phyloP scores from a whole-genome alignment of 495 filamentous ascomycete genomes.

The Talaromyces trachyspermus region DNA sequence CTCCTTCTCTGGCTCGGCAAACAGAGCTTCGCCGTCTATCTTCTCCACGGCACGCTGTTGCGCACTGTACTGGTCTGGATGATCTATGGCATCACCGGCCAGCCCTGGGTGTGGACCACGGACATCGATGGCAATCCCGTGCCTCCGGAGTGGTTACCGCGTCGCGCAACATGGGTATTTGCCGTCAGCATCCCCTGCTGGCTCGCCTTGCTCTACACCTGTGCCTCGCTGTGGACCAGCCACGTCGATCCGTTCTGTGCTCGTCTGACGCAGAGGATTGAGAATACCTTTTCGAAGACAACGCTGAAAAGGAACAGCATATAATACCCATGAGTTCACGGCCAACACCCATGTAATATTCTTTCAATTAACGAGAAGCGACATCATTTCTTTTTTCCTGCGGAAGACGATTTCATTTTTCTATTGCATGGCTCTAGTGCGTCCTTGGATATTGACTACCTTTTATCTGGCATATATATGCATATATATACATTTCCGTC shows the following conservation, averaged over 20 bases:
- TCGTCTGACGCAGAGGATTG: conserved; percentile 48
- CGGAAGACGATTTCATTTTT: neutral
- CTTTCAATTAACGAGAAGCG: too few species aligned
- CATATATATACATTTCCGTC: too few species aligned
- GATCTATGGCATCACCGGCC: conserved; percentile 50
- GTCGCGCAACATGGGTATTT: conserved; percentile 35
- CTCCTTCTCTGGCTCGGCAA: conserved; percentile 59
- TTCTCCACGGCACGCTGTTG: conserved; percentile 58
- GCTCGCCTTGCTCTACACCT: conserved; percentile 49
- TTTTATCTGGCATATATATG: too few species aligned
- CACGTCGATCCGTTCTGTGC: conserved; percentile 63
- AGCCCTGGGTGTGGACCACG: conserved; percentile 41
- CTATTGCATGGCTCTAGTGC: too few species aligned
- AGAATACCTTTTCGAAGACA: conserved; percentile 40
- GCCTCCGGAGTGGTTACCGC: conserved; percentile 29
- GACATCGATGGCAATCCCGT: conserved; percentile 38
- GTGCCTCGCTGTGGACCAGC: conserved; percentile 55
- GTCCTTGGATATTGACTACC: too few species aligned
- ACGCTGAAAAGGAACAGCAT: conserved; percentile 40
- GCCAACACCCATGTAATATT: conserved; percentile 27
- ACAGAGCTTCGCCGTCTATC: conserved; percentile 62
- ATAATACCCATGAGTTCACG: conserved; percentile 29
- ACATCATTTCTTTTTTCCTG: neutral
- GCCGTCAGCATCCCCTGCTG: conserved; percentile 46
- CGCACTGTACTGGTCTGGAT: conserved; percentile 58